Conservation (phyloP, 768 basidiomycete species). For the Lactarius trivialis region DNA sequence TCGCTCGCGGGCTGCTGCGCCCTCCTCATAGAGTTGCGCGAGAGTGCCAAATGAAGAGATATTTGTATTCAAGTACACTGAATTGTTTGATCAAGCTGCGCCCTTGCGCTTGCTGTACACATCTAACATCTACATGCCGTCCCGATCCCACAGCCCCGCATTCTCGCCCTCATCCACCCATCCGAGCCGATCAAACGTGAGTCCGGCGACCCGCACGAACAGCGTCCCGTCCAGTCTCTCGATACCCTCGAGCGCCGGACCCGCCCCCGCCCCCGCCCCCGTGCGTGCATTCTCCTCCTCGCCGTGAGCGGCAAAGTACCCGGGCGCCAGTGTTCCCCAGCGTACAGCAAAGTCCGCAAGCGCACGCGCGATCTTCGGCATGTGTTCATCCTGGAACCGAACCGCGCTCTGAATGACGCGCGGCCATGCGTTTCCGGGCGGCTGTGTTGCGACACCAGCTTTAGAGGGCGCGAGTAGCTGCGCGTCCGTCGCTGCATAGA, state of each 20-base stretch:
- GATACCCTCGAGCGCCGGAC: constrained; percentile 39
- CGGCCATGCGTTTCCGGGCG: constrained; percentile 40
- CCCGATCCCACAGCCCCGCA: background rate
- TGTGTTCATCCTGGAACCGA: constrained; percentile 52
- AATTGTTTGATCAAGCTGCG: too few relatives aligned
- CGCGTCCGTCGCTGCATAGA: constrained; percentile 33
- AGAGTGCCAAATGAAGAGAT: background rate
- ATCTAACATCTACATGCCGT: background rate
- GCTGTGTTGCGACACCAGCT: background rate
- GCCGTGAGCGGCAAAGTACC: constrained; percentile 26
- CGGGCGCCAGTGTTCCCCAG: constrained; percentile 37
- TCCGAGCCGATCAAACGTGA: constrained; percentile 36
- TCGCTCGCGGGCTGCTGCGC: too few relatives aligned
- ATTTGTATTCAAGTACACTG: too few relatives aligned
- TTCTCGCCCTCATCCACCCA: constrained; percentile 10
- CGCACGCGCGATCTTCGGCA: constrained; percentile 44
- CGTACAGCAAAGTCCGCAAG: constrained; percentile 39
- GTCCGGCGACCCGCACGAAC: constrained; percentile 50
- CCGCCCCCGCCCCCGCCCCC: constrained; percentile 4
- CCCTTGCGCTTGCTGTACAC: background rate
- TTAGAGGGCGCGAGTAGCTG: constrained; percentile 19
- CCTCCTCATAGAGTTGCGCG: background rate
- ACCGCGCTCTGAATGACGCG: constrained; percentile 46
- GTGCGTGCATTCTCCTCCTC: background rate
- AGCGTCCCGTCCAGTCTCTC: constrained; percentile 55